A percentile compares a stretch with the other conserved stretches of the same genome.
phyloP scores from a whole-genome alignment of 768 basidiomycete genomes.

The Amanita phalloides region DNA sequence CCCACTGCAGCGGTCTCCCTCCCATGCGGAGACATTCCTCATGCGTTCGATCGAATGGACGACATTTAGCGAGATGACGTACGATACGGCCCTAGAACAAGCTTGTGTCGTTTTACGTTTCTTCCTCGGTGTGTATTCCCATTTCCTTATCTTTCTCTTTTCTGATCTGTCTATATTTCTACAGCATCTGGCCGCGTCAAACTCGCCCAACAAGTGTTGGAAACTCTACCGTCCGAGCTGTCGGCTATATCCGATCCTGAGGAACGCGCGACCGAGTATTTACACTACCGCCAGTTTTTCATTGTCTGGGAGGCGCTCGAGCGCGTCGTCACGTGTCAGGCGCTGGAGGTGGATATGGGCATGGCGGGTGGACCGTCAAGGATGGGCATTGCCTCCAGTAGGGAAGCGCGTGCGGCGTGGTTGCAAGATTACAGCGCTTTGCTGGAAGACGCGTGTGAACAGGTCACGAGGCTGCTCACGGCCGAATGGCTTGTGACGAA shows the following conservation, averaged over 20 bases:
- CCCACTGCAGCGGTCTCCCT: slow-evolving; percentile 41
- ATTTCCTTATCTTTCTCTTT: neutral
- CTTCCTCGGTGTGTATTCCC: slow-evolving; percentile 59
- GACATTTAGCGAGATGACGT: slow-evolving; percentile 63
- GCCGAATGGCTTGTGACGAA: slow-evolving; percentile 64
- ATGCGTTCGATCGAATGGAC: slow-evolving; percentile 94
- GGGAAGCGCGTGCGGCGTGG: slow-evolving; percentile 52
- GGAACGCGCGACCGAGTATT: slow-evolving; percentile 60
- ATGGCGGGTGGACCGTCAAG: neutral
- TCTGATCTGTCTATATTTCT: neutral
- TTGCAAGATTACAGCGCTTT: slow-evolving; percentile 54
- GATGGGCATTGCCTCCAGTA: slow-evolving; percentile 25
- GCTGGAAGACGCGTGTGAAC: slow-evolving; percentile 54
- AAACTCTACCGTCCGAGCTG: slow-evolving; percentile 54
- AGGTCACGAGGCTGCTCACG: slow-evolving; percentile 60
- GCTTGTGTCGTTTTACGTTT: slow-evolving; percentile 84
- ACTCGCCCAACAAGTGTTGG: slow-evolving; percentile 49
- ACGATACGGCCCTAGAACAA: slow-evolving; percentile 70
- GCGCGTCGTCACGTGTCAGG: slow-evolving; percentile 48
- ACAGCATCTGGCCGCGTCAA: slow-evolving; percentile 66
- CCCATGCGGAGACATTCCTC: slow-evolving; percentile 50
- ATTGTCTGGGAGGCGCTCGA: slow-evolving; percentile 59
- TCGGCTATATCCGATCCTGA: slow-evolving; percentile 55
- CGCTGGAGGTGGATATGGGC: slow-evolving; percentile 35
- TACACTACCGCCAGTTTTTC: slow-evolving; percentile 78